Base-by-base conservation (phyloP, 495 filamentous ascomycete species). In the Sabuloglossum arenarium region DNA sequence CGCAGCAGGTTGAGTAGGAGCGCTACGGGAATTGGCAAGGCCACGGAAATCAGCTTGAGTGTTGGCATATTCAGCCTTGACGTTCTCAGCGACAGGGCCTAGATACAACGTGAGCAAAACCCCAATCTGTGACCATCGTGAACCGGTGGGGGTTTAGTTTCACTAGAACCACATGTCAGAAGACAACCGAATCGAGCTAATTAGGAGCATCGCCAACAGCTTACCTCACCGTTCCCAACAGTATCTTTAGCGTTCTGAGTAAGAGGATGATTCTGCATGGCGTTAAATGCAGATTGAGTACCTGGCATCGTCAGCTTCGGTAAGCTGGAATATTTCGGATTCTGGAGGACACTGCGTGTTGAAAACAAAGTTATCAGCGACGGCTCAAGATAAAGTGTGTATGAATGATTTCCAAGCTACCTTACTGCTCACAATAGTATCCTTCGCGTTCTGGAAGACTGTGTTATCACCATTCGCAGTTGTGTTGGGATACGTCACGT, bases 1-100 rank as follows among this genome's bases (percentile, higher is more conserved):
- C 60, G 79, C 80, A 61, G 86, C 79, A 37, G 76, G 77, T 57
- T 80, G 73, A 32, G 76, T 68, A 43, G 86, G 85, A 52, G 79
- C 79, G 55, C 76, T 74, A 59, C 82, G 82, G 56, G 84, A 62
- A 59, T 78, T 77, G 61, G 84, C 81, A 55, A 95, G 73, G 63
- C 86, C 84, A 64, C 74, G 76, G 61, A 94, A 75, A 71, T 94
- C 87, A 60, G 71, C 69, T 53, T 72, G 66, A 53, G 87, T 86
- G 71, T 84, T 85, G 59, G 77, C 75, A 51, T 70, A 70, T 66
- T 93, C 78, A 60, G 81, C 74, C 68, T 83, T 85, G 67, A 87
- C 76, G 61, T 79, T 84, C 67, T 88, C 77, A 56, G 82, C 84
- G 53, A 91, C 71, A 31, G 87, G 84, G 56, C 83, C 87, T 88